A percentile compares a stretch with the other conserved stretches of the same genome.
These are phyloP conservation scores for Carallia brachiata DNA, from an alignment of 345 rosid species.

Conservation along the genomic window DNA sequence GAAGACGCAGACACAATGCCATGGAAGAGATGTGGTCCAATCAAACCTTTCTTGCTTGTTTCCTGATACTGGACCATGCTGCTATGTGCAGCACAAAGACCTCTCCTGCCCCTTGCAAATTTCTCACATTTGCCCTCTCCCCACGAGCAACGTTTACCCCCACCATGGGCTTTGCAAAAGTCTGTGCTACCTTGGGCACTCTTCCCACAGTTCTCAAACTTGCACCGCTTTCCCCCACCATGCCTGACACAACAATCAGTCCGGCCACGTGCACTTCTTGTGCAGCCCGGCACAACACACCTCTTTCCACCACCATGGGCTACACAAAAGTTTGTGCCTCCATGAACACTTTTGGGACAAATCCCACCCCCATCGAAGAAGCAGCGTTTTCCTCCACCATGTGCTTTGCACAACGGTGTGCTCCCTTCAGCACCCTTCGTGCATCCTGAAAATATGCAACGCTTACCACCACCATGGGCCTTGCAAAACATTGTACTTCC, in stretches of 20 bases:
- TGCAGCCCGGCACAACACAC: slow-evolving; percentile 79
- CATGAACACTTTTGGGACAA: slow-evolving; percentile 94
- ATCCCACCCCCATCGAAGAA: slow-evolving; percentile 89
- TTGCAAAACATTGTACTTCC: slow-evolving; percentile 93
- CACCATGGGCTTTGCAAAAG: slow-evolving; percentile 96
- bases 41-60: slow-evolving; percentile 51
- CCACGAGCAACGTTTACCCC: slow-evolving; percentile 87
- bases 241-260: slow-evolving; percentile 93
- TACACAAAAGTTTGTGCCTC: slow-evolving; percentile 90
- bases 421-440: slow-evolving; percentile 95
- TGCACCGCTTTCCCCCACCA: slow-evolving; percentile 92
- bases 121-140: slow-evolving; percentile 81
- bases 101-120: slow-evolving; percentile 91
- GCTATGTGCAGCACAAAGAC: slow-evolving; percentile 89
- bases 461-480: slow-evolving; percentile 96
- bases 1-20: slow-evolving; percentile 76
- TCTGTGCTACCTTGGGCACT: slow-evolving; percentile 98
- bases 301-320: slow-evolving; percentile 98
- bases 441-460: slow-evolving; percentile 90
- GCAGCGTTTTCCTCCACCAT: slow-evolving; percentile 97
- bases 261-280: slow-evolving; percentile 93
- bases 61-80: slow-evolving; percentile 56
- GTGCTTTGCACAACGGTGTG: slow-evolving; percentile 92
- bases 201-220: slow-evolving; percentile 62
- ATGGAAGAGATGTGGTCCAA: slow-evolving; percentile 77